These are phyloP conservation scores for Sporothrix schenckii DNA, from an alignment of 2,329 filamentous ascomycete genomes.

Conservation along the genomic window DNA sequence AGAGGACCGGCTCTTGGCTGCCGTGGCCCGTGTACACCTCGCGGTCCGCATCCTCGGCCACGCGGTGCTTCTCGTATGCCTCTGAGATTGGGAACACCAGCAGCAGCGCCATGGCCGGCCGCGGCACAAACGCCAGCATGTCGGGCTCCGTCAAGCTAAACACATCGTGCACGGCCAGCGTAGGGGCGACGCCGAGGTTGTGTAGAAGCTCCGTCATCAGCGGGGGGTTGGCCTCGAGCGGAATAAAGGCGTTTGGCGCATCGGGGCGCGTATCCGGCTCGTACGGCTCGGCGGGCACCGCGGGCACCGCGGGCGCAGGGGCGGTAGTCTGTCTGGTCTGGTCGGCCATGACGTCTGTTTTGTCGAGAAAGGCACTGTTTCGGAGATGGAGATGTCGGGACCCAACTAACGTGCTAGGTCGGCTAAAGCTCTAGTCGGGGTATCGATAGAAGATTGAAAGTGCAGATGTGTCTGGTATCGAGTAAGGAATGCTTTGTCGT, in stretches of 20 bases:
- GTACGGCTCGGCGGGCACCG: conserved; percentile 19
- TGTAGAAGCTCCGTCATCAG: conserved; percentile 83
- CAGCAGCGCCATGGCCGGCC: conserved; percentile 83
- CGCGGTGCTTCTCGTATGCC: conserved; percentile 75
- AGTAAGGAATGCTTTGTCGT: neutral
- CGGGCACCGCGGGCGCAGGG: neutral
- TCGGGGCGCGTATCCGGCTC: conserved; percentile 19
- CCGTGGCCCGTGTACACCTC: conserved; percentile 70
- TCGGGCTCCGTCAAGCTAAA: conserved; percentile 86
- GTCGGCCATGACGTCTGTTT: conserved; percentile 12
- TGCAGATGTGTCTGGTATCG: neutral
- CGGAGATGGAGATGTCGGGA: neutral
- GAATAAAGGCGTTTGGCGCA: conserved; percentile 53
- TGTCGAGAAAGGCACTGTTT: too few relatives aligned
- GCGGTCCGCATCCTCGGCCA: conserved; percentile 68
- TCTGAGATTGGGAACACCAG: conserved; percentile 87
- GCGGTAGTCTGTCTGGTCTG: neutral
- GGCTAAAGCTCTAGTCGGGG: neutral
- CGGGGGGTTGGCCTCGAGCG: conserved; percentile 76
- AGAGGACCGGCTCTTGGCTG: conserved; percentile 73
- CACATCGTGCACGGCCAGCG: conserved; percentile 83
- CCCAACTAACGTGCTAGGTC: neutral
- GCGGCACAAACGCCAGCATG: conserved; percentile 82
- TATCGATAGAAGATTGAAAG: neutral
- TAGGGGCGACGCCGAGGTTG: conserved; percentile 78